phyloP scores from a whole-genome alignment of 345 rosid species.

The Melaleuca quinquenervia region DNA sequence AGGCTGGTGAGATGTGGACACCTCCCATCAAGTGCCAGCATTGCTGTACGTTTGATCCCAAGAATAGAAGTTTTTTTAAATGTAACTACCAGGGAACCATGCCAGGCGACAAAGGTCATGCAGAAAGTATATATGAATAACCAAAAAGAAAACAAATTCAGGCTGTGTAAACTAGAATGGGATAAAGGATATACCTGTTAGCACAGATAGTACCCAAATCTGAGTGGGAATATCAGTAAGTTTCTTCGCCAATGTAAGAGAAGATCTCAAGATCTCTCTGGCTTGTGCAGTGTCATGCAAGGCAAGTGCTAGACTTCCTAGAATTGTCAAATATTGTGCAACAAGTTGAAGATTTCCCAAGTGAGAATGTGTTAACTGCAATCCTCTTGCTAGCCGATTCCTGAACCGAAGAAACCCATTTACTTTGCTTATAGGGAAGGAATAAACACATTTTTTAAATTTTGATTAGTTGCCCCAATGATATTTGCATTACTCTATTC shows the following conservation, averaged over 20 bases:
- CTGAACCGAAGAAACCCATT: constrained; percentile 26
- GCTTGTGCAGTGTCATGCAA: constrained; percentile 89
- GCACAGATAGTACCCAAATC: constrained; percentile 85
- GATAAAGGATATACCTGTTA: constrained; percentile 43
- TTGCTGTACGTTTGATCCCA: background rate
- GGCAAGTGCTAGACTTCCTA: constrained; percentile 88
- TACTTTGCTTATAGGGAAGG: background rate
- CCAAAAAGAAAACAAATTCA: background rate
- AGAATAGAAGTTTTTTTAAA: background rate
- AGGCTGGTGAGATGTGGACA: background rate
- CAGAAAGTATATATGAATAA: background rate
- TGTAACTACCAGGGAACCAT: background rate
- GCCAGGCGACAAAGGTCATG: background rate
- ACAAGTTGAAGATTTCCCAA: constrained; percentile 97
- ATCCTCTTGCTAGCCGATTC: constrained; percentile 84
- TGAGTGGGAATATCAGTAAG: constrained; percentile 89
- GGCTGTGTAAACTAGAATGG: background rate
- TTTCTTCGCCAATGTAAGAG: constrained; percentile 85
- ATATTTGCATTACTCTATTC: background rate
- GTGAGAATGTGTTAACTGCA: constrained; percentile 83
- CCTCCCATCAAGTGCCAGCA: background rate
- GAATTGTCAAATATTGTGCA: constrained; percentile 82
- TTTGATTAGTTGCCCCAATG: background rate
- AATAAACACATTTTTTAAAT: background rate
- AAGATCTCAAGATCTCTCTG: constrained; percentile 87